These are phyloP conservation scores for Tetrapisispora nanseiensis DNA, from an alignment of 805 yeast genomes.

Conservation along the genomic window DNA sequence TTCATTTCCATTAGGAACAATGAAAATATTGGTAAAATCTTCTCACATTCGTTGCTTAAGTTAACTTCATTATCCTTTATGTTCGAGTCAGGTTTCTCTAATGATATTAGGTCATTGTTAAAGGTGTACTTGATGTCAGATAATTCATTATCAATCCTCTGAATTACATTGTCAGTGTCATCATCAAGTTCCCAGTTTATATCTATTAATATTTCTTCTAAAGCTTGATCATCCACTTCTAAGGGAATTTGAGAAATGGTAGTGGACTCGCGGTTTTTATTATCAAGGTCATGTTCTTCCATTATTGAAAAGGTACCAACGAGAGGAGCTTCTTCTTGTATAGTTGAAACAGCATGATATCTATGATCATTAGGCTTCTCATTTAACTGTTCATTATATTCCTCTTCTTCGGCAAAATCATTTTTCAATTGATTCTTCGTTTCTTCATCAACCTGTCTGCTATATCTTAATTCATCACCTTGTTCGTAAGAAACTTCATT, in stretches of 20 bases:
- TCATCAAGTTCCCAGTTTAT: conserved; percentile 68
- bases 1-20: conserved; percentile 52
- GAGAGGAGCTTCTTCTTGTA: conserved; percentile 21
- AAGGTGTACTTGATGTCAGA: conserved; percentile 53
- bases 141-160: conserved; percentile 49
- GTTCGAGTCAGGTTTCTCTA: conserved; percentile 36
- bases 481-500: conserved; percentile 30
- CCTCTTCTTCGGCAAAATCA: not conserved
- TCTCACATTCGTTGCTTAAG: conserved; percentile 45
- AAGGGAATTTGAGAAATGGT: not conserved
- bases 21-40: conserved; percentile 44
- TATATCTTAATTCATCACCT: conserved; percentile 26
- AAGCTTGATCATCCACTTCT: conserved; percentile 25
- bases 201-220: conserved; percentile 58
- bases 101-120: conserved; percentile 43
- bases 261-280: not conserved
- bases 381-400: conserved; percentile 7
- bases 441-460: conserved; percentile 6
- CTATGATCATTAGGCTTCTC: conserved; percentile 6
- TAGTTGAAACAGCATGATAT: conserved; percentile 25
- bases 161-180: conserved; percentile 47
- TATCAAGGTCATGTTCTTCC: not conserved
- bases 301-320: not conserved
- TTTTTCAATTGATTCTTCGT: not conserved
- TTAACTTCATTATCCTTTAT: conserved; percentile 35